These are phyloP conservation scores for sorghum (Sorghum bicolor) DNA, from an alignment of 176 grass and related monocot species.

Conservation along the genomic window DNA sequence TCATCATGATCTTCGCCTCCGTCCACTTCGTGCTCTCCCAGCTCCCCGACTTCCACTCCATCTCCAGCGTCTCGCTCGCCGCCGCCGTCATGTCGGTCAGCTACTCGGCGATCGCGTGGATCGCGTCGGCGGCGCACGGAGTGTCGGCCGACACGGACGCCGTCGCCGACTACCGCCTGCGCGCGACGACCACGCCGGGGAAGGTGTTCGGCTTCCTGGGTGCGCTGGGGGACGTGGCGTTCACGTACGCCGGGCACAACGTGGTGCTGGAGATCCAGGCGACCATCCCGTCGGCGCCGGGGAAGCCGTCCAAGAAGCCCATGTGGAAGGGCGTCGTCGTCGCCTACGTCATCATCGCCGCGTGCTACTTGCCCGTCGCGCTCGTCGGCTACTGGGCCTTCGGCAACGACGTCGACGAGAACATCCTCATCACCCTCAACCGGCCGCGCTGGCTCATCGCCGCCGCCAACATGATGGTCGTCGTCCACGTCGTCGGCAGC, in stretches of 20 bases:
- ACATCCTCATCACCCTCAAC: constrained; percentile 58
- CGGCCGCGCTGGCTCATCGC: constrained; percentile 83
- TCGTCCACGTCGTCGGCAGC: constrained; percentile 71
- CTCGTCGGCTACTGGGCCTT: constrained; percentile 74
- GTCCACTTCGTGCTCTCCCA: neutral
- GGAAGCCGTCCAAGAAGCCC: constrained; percentile 81
- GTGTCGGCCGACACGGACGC: constrained; percentile 13
- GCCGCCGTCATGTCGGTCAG: constrained; percentile 92
- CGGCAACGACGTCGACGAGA: constrained; percentile 48
- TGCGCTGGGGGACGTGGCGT: constrained; percentile 60
- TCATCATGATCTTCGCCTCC: constrained; percentile 1
- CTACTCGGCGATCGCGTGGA: constrained; percentile 86
- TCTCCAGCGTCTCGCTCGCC: constrained; percentile 75
- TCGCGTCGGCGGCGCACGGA: constrained; percentile 41
- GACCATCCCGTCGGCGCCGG: constrained; percentile 77
- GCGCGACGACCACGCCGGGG: constrained; percentile 29
- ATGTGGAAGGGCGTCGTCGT: constrained; percentile 95
- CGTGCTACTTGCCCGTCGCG: constrained; percentile 85
- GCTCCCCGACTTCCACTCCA: constrained; percentile 40
- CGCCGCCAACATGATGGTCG: constrained; percentile 84
- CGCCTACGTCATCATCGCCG: constrained; percentile 71
- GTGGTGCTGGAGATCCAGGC: constrained; percentile 94
- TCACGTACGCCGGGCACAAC: constrained; percentile 80
- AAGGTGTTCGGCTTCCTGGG: constrained; percentile 68
- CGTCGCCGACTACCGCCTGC: constrained; percentile 43